Evolutionary conservation across 2,329 filamentous ascomycete species (phyloP).

Genomic region (Magnaporthiopsis poae): DNA sequence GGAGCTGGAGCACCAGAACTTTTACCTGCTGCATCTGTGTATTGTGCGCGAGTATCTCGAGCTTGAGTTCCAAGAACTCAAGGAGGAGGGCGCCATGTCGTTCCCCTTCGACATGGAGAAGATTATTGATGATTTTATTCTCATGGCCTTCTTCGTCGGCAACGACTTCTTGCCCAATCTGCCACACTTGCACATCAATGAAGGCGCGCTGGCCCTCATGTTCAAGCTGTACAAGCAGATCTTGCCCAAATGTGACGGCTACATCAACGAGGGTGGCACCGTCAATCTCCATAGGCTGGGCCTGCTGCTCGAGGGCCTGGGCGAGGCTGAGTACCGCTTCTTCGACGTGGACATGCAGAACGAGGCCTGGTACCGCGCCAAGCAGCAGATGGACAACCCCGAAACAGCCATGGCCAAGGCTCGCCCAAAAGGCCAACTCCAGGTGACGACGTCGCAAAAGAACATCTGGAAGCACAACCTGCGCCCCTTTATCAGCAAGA

Average conservation of each 20-base stretch:
- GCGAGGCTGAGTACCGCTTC: conserved; percentile 80
- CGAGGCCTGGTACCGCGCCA: conserved; percentile 83
- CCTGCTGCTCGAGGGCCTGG: conserved; percentile 70
- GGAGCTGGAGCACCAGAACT: conserved; percentile 96
- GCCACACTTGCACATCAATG: conserved; percentile 94
- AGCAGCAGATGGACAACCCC: conserved; percentile 49
- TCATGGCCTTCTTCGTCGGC: conserved; percentile 98
- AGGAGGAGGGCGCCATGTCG: conserved; percentile 58
- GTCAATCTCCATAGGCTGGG: conserved; percentile 78
- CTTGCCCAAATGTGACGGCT: conserved; percentile 76
- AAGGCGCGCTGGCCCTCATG: conserved; percentile 92
- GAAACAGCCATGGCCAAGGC: conserved; percentile 57
- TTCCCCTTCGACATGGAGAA: conserved; percentile 89
- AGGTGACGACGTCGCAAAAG: conserved; percentile 71
- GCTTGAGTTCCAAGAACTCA: conserved; percentile 88
- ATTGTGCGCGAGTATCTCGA: conserved; percentile 96
- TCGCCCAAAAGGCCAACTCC: conserved; percentile 50
- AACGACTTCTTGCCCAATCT: conserved; percentile 98
- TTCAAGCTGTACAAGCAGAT: conserved; percentile 92
- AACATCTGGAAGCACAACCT: conserved; percentile 70
- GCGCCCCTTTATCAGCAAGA: conserved; percentile 69
- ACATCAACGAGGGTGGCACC: conserved; percentile 89
- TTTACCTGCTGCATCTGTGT: conserved; percentile 92
- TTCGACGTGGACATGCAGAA: conserved; percentile 87
- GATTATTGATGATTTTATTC: conserved; percentile 96